Conservation (phyloP, 148 eudicot species). For the Nyssa sinensis region DNA sequence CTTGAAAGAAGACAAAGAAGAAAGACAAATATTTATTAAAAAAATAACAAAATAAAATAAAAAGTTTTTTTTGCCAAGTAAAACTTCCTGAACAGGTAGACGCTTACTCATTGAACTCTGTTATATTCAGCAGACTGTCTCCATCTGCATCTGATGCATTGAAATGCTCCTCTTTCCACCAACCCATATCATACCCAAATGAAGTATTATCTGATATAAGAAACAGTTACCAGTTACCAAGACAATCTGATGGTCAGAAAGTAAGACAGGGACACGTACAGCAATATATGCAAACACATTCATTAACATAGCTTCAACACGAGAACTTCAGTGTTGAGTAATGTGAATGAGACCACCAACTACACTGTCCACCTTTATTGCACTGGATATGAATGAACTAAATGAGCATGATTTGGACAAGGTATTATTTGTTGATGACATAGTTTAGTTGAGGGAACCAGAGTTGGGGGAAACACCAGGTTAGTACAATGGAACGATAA, state of each 20-base stretch:
- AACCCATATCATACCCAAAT: conserved; percentile 92
- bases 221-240: conserved; percentile 18
- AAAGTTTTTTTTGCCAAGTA: background rate
- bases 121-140: conserved; percentile 78
- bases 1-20: conserved; percentile 3
- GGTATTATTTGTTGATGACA: conserved; percentile 6
- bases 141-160: conserved; percentile 92
- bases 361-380: background rate
- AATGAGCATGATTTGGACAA: background rate
- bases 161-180: conserved; percentile 99
- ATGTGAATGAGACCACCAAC: background rate
- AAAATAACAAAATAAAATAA: conserved; percentile 10
- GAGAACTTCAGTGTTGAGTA: background rate
- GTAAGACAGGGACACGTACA: background rate
- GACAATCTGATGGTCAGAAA: conserved; percentile 5
- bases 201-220: conserved; percentile 57
- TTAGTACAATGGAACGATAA: background rate
- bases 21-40: background rate
- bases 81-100: conserved; percentile 9
- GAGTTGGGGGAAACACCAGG: background rate
- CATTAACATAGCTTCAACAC: conserved; percentile 5
- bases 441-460: background rate
- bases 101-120: conserved; percentile 97
- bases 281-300: background rate
- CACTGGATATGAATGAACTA: background rate